These are phyloP conservation scores for Cladophialophora immunda DNA, from an alignment of 2,329 filamentous ascomycete species.

Conservation along the genomic window DNA sequence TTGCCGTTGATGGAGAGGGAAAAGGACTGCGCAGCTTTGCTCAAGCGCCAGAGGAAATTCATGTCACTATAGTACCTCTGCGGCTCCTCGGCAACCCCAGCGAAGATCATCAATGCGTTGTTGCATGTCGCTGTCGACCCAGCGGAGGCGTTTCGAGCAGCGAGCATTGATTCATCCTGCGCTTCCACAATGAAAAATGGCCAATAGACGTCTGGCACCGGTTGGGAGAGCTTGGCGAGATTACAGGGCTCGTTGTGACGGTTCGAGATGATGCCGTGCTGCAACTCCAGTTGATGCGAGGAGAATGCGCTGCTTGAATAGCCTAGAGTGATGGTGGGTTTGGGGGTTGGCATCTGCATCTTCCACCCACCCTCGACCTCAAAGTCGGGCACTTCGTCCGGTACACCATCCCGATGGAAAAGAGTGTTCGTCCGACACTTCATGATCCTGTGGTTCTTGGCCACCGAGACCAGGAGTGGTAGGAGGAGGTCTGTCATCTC, in stretches of 20 bases:
- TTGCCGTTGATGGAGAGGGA: constrained; percentile 39
- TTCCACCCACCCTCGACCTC: constrained; percentile 35
- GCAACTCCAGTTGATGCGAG: constrained; percentile 35
- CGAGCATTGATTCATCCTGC: constrained; percentile 34
- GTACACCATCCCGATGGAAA: constrained; percentile 36
- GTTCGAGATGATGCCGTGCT: constrained; percentile 40
- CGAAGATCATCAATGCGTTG: constrained; percentile 39
- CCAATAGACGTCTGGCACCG: constrained; percentile 37
- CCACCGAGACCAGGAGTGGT: constrained; percentile 32
- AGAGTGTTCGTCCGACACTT: constrained; percentile 23
- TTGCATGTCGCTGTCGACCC: constrained; percentile 39
- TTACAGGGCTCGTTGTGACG: constrained; percentile 36
- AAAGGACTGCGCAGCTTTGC: constrained; percentile 38
- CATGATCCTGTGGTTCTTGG: constrained; percentile 28
- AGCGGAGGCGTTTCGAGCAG: constrained; percentile 34
- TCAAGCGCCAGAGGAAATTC: constrained; percentile 32
- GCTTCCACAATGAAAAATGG: constrained; percentile 40
- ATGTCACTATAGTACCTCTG: constrained; percentile 19
- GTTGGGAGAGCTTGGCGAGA: constrained; percentile 39
- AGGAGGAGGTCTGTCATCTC: constrained; percentile 29
- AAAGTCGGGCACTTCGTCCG: constrained; percentile 31
- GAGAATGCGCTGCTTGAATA: constrained; percentile 33
- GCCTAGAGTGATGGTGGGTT: constrained; percentile 36
- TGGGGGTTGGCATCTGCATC: constrained; percentile 34
- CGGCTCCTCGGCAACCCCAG: constrained; percentile 30